These are phyloP conservation scores for Ogataea kodamae DNA, from an alignment of 805 yeast species.

Conservation along the genomic window DNA sequence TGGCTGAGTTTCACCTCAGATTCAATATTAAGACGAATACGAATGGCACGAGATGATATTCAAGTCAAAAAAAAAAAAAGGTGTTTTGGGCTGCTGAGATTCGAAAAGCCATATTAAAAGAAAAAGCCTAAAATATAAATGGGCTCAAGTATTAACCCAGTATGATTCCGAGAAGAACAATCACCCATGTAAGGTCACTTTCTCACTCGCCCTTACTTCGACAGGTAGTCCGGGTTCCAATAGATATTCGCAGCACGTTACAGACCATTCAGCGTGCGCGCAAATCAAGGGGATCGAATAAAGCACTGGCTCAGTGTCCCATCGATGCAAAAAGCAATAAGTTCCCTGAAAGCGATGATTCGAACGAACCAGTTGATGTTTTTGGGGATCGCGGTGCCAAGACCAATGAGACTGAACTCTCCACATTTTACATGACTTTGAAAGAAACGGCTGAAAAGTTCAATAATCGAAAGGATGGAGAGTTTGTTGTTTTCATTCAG, in stretches of 20 bases:
- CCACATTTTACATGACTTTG: conserved; percentile 32
- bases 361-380: conserved; percentile 3
- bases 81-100: no score
- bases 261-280: conserved; percentile 2
- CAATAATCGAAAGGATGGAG: conserved; percentile 21
- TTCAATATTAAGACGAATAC: no score
- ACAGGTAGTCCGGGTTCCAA: conserved; percentile 6
- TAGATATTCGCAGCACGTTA: conserved; percentile 3
- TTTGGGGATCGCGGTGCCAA: conserved; percentile 20
- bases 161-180: no score
- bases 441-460: conserved; percentile 27
- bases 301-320: no score
- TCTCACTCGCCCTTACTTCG: no score
- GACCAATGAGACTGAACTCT: conserved; percentile 19
- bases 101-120: no score
- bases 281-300: no score
- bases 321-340: background rate
- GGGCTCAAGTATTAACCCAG: no score
- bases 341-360: background rate
- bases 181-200: background rate
- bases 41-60: no score
- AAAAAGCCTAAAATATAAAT: no score
- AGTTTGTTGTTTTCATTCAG: conserved; percentile 63
- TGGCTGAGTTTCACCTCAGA: background rate
- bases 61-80: conserved; percentile 5